phyloP scores from a whole-genome alignment of 164 flowering plant genomes.

The Cinnamomum micranthum region DNA sequence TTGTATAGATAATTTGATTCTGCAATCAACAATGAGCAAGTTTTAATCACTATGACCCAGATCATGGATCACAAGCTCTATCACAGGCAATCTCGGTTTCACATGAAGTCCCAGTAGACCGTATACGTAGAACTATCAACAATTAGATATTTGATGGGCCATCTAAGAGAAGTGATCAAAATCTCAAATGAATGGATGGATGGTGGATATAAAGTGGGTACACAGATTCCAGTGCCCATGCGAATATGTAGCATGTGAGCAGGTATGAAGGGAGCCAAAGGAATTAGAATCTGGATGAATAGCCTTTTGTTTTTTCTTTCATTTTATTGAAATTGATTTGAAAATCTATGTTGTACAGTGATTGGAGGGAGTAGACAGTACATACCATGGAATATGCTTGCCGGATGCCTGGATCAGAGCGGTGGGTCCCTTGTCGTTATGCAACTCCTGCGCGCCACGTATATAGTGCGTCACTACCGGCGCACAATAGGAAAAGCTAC shows the following conservation, averaged over 20 bases:
- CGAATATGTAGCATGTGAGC: neutral
- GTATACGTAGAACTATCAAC: neutral
- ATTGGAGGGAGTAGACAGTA: neutral
- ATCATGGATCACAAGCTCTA: neutral
- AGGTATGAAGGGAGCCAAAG: neutral
- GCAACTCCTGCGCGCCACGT: slow-evolving; percentile 1
- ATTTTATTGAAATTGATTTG: neutral
- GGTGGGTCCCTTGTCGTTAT: neutral
- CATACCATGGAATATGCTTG: slow-evolving; percentile 3
- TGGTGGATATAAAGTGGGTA: neutral
- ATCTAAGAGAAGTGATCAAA: no score
- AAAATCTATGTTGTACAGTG: neutral
- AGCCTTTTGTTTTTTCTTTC: no score
- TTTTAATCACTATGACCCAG: neutral
- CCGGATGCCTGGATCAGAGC: neutral
- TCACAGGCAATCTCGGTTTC: neutral
- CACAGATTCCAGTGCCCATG: neutral
- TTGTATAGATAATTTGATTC: no score
- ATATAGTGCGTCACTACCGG: neutral
- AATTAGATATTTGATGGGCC: neutral
- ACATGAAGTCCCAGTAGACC: neutral
- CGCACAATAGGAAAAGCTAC: neutral
- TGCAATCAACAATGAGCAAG: neutral
- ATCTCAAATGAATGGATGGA: neutral
- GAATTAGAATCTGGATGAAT: neutral